Evolutionary conservation across 306 rosid genomes (phyloP).

Genomic region (Rosa multiflora): DNA sequence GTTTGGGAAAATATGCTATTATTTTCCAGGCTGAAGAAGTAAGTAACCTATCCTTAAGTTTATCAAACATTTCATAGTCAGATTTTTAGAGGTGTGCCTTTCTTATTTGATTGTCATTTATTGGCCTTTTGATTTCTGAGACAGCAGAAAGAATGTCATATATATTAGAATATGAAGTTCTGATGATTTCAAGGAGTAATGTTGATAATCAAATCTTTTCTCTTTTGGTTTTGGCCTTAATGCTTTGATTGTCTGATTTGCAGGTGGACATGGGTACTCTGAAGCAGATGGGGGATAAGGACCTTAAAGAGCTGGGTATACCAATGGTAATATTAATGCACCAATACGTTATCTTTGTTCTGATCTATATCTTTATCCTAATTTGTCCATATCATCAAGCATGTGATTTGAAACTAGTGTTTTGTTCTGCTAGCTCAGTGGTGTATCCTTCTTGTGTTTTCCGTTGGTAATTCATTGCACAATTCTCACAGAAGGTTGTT

Average conservation of each 20-base stretch:
- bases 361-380: not conserved
- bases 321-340: conserved; percentile 48
- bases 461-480: not conserved
- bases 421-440: not conserved
- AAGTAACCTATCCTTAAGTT: conserved; percentile 17
- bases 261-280: conserved; percentile 67
- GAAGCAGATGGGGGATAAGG: conserved; percentile 69
- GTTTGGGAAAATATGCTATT: conserved; percentile 54
- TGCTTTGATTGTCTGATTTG: conserved; percentile 1
- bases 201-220: not conserved
- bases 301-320: conserved; percentile 69
- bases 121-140: not conserved
- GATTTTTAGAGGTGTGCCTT: not conserved
- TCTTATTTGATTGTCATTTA: conserved; percentile 5
- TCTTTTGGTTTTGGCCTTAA: not conserved
- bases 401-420: not conserved
- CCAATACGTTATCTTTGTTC: not conserved
- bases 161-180: not conserved
- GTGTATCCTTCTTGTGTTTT: not conserved
- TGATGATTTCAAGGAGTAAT: not conserved
- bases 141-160: not conserved
- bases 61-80: not conserved
- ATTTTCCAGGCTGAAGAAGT: conserved; percentile 67
- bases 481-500: conserved; percentile 13
- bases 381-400: not conserved